Conservation (phyloP, 176 grass and related monocot genomes). For the Coix lacrymajobi region DNA sequence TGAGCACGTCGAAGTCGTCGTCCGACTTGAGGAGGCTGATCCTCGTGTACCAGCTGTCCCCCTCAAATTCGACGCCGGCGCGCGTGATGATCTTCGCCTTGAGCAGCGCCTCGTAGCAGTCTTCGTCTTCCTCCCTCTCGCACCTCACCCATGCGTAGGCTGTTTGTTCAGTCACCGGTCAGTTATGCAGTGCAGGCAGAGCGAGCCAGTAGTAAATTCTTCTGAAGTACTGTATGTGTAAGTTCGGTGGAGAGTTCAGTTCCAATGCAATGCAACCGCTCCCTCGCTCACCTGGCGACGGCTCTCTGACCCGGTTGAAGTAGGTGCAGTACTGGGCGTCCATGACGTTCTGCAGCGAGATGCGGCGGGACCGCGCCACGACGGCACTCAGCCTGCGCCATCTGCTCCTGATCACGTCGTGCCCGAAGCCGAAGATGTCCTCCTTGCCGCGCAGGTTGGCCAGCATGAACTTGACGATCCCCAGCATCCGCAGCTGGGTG, state of each 20-base stretch:
- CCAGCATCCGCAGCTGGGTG: conserved; percentile 63
- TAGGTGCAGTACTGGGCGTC: conserved; percentile 70
- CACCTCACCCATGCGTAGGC: conserved; percentile 89
- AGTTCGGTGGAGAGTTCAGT: no score
- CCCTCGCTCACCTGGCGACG: conserved; percentile 75
- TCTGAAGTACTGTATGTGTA: no score
- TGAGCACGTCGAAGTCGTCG: conserved; percentile 68
- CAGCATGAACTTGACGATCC: conserved; percentile 52
- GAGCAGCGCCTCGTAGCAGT: conserved; percentile 42
- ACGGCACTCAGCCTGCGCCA: conserved; percentile 53
- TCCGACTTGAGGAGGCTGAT: conserved; percentile 60
- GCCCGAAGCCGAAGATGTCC: conserved; percentile 73
- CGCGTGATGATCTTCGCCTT: conserved; percentile 56
- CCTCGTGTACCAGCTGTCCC: conserved; percentile 35
- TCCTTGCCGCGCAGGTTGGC: conserved; percentile 35
- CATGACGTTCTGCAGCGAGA: conserved; percentile 62
- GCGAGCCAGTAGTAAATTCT: no score
- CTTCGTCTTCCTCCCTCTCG: conserved; percentile 57
- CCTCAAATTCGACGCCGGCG: background rate
- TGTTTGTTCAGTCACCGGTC: background rate
- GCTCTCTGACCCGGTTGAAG: conserved; percentile 41
- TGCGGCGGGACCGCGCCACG: conserved; percentile 42
- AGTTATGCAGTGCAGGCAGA: background rate
- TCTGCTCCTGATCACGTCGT: conserved; percentile 27
- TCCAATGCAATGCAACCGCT: no score